phyloP scores from a whole-genome alignment of 306 rosid species.

The Malus domestica region DNA sequence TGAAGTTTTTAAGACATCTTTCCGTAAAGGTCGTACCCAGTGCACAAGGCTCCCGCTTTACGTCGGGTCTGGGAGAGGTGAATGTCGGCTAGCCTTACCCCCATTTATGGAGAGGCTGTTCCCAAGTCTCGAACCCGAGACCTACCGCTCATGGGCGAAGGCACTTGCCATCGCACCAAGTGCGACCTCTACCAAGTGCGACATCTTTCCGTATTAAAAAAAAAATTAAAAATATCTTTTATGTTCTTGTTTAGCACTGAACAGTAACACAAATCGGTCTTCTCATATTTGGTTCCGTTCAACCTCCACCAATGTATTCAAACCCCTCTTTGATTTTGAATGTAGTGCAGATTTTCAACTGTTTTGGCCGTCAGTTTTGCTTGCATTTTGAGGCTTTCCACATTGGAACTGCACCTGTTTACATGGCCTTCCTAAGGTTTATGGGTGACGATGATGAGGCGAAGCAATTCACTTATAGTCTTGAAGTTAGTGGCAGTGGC shows the following conservation, averaged over 20 bases:
- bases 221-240: no score
- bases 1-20: not conserved
- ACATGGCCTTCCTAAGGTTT: slow-evolving; percentile 54
- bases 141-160: no score
- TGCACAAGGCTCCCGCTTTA: no score
- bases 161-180: no score
- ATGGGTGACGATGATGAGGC: slow-evolving; percentile 58
- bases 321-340: not conserved
- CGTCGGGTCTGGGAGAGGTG: no score
- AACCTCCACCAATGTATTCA: not conserved
- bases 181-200: no score
- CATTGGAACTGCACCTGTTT: slow-evolving; percentile 44
- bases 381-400: slow-evolving; percentile 55
- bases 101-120: no score
- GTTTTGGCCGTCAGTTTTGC: slow-evolving; percentile 50
- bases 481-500: slow-evolving; percentile 48
- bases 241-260: not conserved
- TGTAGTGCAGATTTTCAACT: slow-evolving; percentile 41
- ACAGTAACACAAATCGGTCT: no score
- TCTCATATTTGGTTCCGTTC: not conserved
- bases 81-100: no score
- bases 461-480: slow-evolving; percentile 39
- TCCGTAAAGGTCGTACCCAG: no score
- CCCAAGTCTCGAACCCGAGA: no score
- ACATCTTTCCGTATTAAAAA: not conserved